These are phyloP conservation scores for Toxicodendron radicans DNA, from an alignment of 345 rosid genomes.

Conservation along the genomic window DNA sequence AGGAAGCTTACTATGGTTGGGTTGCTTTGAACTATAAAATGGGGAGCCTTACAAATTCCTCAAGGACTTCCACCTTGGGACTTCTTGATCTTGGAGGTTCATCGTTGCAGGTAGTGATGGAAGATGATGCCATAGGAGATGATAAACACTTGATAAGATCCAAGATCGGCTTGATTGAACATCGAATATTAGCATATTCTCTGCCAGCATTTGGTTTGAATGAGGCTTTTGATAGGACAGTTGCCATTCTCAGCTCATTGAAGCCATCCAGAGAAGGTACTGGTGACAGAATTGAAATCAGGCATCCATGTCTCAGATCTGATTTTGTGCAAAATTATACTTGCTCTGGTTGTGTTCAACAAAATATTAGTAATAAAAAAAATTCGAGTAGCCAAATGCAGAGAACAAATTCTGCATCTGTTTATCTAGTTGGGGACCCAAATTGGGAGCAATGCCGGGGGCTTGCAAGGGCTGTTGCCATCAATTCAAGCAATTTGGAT, in stretches of 20 bases:
- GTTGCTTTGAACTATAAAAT: slow-evolving; percentile 55
- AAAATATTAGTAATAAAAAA: slow-evolving; percentile 8
- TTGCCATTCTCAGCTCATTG: slow-evolving; percentile 36
- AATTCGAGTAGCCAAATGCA: slow-evolving; percentile 18
- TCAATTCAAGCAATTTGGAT: slow-evolving; percentile 39
- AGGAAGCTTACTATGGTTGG: slow-evolving; percentile 74
- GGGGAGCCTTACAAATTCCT: slow-evolving; percentile 45
- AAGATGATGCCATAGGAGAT: slow-evolving; percentile 32
- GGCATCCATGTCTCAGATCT: slow-evolving; percentile 58
- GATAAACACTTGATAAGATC: slow-evolving; percentile 34
- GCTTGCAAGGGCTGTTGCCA: slow-evolving; percentile 49
- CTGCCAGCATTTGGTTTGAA: slow-evolving; percentile 53
- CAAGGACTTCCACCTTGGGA: slow-evolving; percentile 37
- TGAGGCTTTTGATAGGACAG: slow-evolving; percentile 57
- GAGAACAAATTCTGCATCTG: slow-evolving; percentile 6
- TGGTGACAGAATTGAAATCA: slow-evolving; percentile 24
- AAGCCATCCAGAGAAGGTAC: slow-evolving; percentile 15
- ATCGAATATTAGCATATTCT: slow-evolving; percentile 46
- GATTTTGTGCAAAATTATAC: slow-evolving; percentile 42
- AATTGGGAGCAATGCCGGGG: slow-evolving; percentile 51
- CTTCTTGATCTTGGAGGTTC: slow-evolving; percentile 73
- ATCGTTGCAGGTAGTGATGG: slow-evolving; percentile 56
- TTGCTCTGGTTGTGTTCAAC: slow-evolving; percentile 33
- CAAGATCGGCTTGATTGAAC: slow-evolving; percentile 32
- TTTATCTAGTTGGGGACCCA: slow-evolving; percentile 46